A percentile compares a stretch with the other conserved stretches of the same genome.
These are phyloP conservation scores for Schizophyllum amplum DNA, from an alignment of 1,284 basidiomycete species.

Conservation along the genomic window DNA sequence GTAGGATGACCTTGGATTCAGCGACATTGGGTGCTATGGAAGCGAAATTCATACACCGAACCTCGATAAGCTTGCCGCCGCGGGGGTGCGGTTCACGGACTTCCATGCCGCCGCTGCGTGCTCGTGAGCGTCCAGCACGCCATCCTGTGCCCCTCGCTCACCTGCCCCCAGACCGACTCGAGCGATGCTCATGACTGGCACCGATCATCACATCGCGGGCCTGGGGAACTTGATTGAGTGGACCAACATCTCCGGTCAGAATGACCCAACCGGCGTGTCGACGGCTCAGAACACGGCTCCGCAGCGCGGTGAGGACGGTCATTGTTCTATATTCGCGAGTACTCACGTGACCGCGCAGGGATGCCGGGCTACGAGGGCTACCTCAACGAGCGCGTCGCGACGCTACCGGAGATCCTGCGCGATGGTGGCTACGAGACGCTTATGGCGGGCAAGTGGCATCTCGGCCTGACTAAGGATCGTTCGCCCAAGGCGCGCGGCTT, in stretches of 20 bases:
- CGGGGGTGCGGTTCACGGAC: slow-evolving; percentile 15
- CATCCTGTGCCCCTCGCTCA: neutral
- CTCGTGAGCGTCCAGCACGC: slow-evolving; percentile 4
- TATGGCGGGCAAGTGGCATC: slow-evolving; percentile 18
- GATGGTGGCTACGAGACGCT: slow-evolving; percentile 17
- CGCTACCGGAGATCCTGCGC: slow-evolving; percentile 16
- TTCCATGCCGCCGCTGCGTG: slow-evolving; percentile 18
- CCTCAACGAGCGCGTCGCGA: slow-evolving; percentile 16
- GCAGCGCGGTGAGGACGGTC: slow-evolving; percentile 5
- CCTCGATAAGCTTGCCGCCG: slow-evolving; percentile 15
- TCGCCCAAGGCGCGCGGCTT: slow-evolving; percentile 15
- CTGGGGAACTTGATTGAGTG: slow-evolving; percentile 12
- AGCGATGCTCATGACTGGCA: slow-evolving; percentile 17
- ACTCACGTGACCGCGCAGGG: neutral
- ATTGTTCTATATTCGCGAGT: neutral
- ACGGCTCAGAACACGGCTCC: slow-evolving; percentile 8
- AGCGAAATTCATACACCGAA: slow-evolving; percentile 16
- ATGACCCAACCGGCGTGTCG: slow-evolving; percentile 6
- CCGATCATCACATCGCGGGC: slow-evolving; percentile 16
- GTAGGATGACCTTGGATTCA: slow-evolving; percentile 18
- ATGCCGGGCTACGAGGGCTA: slow-evolving; percentile 8
- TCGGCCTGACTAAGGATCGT: slow-evolving; percentile 13
- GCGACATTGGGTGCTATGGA: slow-evolving; percentile 18
- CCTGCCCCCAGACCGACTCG: slow-evolving; percentile 13
- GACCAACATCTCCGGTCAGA: slow-evolving; percentile 14